Conservation (phyloP, 2,329 filamentous ascomycete species). For the Monosporascus sp. region DNA sequence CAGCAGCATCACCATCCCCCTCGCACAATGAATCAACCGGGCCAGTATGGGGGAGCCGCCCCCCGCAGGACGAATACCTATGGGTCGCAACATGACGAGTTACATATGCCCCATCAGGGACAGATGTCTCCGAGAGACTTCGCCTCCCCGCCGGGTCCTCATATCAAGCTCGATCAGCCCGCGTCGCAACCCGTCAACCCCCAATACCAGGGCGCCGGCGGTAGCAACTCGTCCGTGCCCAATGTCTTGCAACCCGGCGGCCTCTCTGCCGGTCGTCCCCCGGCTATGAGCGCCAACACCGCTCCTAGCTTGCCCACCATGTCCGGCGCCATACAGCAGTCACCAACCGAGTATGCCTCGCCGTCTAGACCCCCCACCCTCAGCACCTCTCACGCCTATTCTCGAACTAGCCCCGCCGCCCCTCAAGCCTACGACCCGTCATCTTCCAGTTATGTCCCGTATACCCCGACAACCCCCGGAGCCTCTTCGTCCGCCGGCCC, state of each 20-base stretch:
- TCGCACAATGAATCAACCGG: constrained; percentile 32
- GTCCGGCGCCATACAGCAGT: constrained; percentile 34
- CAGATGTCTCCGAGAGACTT: constrained; percentile 45
- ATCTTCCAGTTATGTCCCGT: constrained; percentile 50
- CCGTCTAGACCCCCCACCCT: constrained; percentile 63
- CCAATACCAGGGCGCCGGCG: constrained; percentile 31
- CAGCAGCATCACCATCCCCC: constrained; percentile 8
- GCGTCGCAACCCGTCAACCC: constrained; percentile 31
- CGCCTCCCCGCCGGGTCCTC: constrained; percentile 33
- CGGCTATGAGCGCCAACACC: constrained; percentile 36
- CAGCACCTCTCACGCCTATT: constrained; percentile 68
- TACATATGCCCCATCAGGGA: constrained; percentile 43
- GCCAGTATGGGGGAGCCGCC: constrained; percentile 27
- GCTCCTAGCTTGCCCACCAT: constrained; percentile 43
- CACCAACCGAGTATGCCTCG: constrained; percentile 33
- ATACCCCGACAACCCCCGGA: constrained; percentile 61
- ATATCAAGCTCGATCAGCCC: constrained; percentile 46
- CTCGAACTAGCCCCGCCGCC: constrained; percentile 73
- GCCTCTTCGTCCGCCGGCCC: constrained; percentile 38
- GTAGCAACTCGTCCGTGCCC: constrained; percentile 40
- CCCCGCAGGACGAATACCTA: constrained; percentile 35
- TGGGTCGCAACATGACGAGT: constrained; percentile 43
- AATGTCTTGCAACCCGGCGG: constrained; percentile 56
- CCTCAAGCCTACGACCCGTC: constrained; percentile 43
- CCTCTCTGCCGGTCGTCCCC: constrained; percentile 29